Evolutionary conservation across 225 moss, liverwort and hornwort species (phyloP).

Genomic region (Marchantia polymorpha): DNA sequence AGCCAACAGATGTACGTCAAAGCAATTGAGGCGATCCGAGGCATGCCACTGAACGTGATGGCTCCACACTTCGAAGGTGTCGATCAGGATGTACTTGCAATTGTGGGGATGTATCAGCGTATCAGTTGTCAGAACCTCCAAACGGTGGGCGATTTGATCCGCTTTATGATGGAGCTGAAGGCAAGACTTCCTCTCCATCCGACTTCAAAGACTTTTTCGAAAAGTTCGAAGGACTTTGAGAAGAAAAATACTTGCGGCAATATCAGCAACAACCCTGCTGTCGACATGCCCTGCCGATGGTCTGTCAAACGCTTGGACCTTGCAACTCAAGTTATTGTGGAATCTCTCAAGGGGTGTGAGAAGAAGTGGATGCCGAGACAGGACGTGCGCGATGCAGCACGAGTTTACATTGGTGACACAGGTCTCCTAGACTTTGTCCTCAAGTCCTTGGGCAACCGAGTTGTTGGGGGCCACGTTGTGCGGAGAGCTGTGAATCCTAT

Average conservation of each 20-base stretch:
- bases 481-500: conserved; percentile 98
- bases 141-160: conserved; percentile 91
- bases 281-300: conserved; percentile 93
- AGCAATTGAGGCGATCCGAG: conserved; percentile 94
- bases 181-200: conserved; percentile 82
- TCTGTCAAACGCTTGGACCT: conserved; percentile 89
- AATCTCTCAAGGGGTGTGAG: conserved; percentile 88
- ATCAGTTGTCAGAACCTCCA: conserved; percentile 84
- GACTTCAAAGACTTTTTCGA: conserved; percentile 53
- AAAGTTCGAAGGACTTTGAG: conserved; percentile 67
- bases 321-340: conserved; percentile 97
- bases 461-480: conserved; percentile 80
- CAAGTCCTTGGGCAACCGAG: conserved; percentile 90
- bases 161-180: conserved; percentile 99
- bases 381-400: conserved; percentile 95
- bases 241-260: conserved; percentile 48
- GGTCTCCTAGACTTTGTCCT: conserved; percentile 95
- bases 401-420: conserved; percentile 99
- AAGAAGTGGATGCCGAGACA: conserved; percentile 99
- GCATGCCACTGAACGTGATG: conserved; percentile 94
- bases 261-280: conserved; percentile 47
- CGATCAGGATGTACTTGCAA: conserved; percentile 88
- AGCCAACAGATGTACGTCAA: conserved; percentile 97
- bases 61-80: conserved; percentile 91
- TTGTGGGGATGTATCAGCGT: conserved; percentile 82